Percentiles rank a stretch among this genome's conserved stretches.
Evolutionary conservation across 768 basidiomycete genomes (phyloP).

Genomic region (Myochromella boudieri): DNA sequence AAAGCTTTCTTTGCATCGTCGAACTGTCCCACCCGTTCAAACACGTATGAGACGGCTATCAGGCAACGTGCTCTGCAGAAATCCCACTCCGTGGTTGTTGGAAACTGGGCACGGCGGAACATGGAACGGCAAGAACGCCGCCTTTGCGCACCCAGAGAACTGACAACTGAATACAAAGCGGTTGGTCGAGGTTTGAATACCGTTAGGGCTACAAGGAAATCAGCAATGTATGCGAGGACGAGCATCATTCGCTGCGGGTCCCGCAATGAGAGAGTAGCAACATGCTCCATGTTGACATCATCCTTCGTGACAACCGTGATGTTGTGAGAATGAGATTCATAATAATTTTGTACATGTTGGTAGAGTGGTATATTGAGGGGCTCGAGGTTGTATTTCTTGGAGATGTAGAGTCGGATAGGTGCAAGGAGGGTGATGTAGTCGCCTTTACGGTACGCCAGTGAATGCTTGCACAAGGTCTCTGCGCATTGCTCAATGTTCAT

Average conservation of each 20-base stretch:
- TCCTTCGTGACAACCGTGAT: not conserved
- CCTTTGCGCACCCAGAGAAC: not conserved
- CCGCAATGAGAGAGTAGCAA: no score
- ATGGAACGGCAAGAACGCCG: not conserved
- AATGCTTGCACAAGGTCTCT: conserved; percentile 8
- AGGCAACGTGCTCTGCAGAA: no score
- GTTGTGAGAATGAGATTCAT: conserved; percentile 1
- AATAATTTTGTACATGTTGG: not conserved
- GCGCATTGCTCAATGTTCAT: not conserved
- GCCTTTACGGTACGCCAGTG: conserved; percentile 7
- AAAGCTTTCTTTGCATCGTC: no score
- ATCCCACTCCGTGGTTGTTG: no score
- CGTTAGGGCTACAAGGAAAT: no score
- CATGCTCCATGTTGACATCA: conserved; percentile 11
- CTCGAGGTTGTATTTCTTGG: not conserved
- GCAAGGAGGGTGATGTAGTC: conserved; percentile 14
- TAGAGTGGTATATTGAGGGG: conserved; percentile 2
- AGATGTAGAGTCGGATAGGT: conserved; percentile 15
- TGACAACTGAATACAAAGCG: no score
- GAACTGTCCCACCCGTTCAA: no score
- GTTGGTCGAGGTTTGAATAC: no score
- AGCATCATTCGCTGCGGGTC: no score
- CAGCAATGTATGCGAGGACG: no score
- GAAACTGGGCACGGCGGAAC: not conserved
- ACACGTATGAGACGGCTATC: no score